Evolutionary conservation across 768 basidiomycete genomes (phyloP), one percentile per base, ranked within the genome.

Genomic region (Gyrodon lividus): DNA sequence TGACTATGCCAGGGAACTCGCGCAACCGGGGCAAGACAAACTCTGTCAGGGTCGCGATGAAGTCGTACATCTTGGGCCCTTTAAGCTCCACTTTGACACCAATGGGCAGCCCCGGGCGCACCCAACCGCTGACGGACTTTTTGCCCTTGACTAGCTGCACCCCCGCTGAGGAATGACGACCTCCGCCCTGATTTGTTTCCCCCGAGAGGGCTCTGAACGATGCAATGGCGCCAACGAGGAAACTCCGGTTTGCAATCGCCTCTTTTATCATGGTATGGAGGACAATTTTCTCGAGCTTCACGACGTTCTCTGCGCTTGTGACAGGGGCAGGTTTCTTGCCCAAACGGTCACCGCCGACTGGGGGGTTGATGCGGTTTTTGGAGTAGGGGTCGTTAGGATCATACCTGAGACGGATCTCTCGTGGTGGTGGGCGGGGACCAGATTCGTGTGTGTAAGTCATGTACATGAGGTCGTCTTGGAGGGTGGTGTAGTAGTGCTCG

Each of bases 21-120:
- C 94, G 82, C 46, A 97, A 70, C 19, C 96, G 84, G 1, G 96
- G 96, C n/a, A 98, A 74, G 52, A 99, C 96, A 63, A 98, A 97
- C 63, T 98, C 93, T 61, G 85, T 82, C 60, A 99, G 80, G 7
- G 83, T 85, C 50, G 83, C 83, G 50, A 98, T 75, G 71, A 98
- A 98, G 60, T 92, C 89, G 74, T 92, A 98, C 95, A 98, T 98
- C 59, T 86, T 83, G 43, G 88, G 84, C 13, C 95, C 95, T 64
- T 83, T 85, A 59, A 99, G 72, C 66, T 90, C 90, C 54, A 98
- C 92, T 73, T 94, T 94, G 57, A 82, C 92, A 53, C 92, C 93
- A 17, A 87, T 74, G 0, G 96, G 92, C 43, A 90, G 67, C 20
- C 89, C 87, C 0, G 84, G 83, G 30, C 96, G 78, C 34, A 95